Evolutionary conservation across 202 grass and related monocot genomes (phyloP), one percentile per base, ranked within the genome.

Genomic region (Sporobolus alterniflorus): DNA sequence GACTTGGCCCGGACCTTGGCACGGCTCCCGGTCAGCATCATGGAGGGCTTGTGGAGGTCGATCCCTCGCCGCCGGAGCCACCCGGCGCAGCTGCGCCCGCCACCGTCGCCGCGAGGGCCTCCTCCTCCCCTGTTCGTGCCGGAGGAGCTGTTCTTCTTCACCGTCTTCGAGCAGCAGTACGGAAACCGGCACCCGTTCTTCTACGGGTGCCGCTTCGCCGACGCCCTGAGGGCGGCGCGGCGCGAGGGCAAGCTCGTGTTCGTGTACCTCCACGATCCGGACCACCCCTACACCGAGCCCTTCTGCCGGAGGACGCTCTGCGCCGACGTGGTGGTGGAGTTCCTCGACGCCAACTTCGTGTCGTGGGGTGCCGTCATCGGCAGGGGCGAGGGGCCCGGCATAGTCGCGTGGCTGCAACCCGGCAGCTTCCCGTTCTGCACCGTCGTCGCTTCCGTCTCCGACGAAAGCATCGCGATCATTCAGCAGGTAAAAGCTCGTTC

Each of bases 271-370:
- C 89, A 94, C 30, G 85, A 86, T 28, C 80, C 73, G 11, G 89
- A 21, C 43, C 75, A 84, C 48, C 89, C 84, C 3, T 88, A 92
- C 74, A 83, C 81, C 0, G 87, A 85, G 33, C 26, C 64, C 5
- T 94, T 94, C 84, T 94, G 89, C 89, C 70, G 82, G 67, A 21
- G 86, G 14, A 92, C 92, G 67, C 84, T 94, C 67, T 83, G 92
- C 84, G 56, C 89, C 26, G 84, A 94, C 82, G 61, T 92, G 47
- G 89, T 90, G 63, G 89, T 90, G 42, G 69, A 94, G 76, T 94
- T 92, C 69, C 92, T 94, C 21, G 92, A 94, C 75, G 68, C 81
- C 30, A 94, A 94, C 80, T 94, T 94, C 29, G 81, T 92, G 82
- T 90, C 82, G 7, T 92, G 84, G 84, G 92, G 81, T 26, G 92